A percentile compares a stretch with the other conserved stretches of the same genome.
Evolutionary conservation across 2,329 filamentous ascomycete species (phyloP).

Genomic region (Leptographium radiaticola): DNA sequence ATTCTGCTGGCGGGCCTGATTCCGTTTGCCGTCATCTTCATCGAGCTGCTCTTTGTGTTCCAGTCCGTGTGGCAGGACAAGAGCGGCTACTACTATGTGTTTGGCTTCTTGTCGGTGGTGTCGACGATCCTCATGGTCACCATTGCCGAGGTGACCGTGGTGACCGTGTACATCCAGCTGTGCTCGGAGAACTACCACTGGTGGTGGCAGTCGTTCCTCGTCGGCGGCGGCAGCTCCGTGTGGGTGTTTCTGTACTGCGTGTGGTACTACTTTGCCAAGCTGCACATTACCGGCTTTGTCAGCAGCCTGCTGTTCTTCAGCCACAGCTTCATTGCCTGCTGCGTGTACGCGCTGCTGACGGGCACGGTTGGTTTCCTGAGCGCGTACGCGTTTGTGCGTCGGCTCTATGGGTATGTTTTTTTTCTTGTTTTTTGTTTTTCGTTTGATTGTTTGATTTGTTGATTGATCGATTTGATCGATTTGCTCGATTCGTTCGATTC

Average conservation of each 20-base stretch:
- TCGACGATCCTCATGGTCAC: constrained; percentile 60
- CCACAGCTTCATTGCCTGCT: constrained; percentile 71
- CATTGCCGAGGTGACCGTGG: constrained; percentile 71
- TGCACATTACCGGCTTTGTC: constrained; percentile 70
- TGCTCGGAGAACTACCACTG: constrained; percentile 80
- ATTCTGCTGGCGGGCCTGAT: constrained; percentile 63
- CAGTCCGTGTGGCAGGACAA: constrained; percentile 85
- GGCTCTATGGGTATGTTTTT: constrained; percentile 60
- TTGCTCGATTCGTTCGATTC: not conserved
- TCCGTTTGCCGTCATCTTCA: constrained; percentile 52
- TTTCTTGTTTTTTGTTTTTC: not conserved
- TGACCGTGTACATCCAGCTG: constrained; percentile 70
- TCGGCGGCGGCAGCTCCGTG: constrained; percentile 61
- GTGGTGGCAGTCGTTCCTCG: constrained; percentile 84
- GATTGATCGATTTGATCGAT: not conserved
- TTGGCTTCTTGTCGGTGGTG: constrained; percentile 70
- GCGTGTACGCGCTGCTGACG: constrained; percentile 67
- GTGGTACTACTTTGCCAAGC: constrained; percentile 71
- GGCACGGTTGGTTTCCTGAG: constrained; percentile 78
- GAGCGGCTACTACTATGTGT: constrained; percentile 84
- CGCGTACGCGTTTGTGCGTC: constrained; percentile 70
- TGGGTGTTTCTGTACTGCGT: constrained; percentile 77
- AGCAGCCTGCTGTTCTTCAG: constrained; percentile 73
- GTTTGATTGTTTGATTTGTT: not conserved
- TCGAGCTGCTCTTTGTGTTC: constrained; percentile 16